A percentile compares a stretch with the other conserved stretches of the same genome.
Conservation (phyloP, 257 asterid species). For the Solanum chilense region DNA sequence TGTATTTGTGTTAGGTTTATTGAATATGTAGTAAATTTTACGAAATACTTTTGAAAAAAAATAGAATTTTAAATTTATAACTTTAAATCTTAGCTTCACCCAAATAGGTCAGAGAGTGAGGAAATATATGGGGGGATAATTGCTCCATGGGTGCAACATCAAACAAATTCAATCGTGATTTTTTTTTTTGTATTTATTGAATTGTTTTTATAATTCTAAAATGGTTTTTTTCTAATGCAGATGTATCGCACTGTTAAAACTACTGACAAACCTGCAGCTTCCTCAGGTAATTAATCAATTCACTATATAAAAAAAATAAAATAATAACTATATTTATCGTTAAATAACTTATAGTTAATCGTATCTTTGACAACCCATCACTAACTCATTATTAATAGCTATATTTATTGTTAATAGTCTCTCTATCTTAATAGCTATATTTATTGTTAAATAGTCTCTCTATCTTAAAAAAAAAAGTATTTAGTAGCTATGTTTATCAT, state of each 20-base stretch:
- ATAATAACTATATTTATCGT: not conserved
- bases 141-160: too few species aligned
- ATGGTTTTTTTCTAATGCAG: constrained; percentile 37
- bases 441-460: too few species aligned
- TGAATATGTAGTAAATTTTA: not conserved
- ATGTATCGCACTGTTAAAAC: constrained; percentile 92
- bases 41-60: not conserved
- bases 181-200: not conserved
- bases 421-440: too few species aligned
- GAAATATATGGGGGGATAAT: not conserved
- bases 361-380: not conserved
- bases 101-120: not conserved
- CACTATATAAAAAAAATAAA: not conserved
- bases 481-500: too few species aligned
- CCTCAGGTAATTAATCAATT: constrained; percentile 37
- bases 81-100: not conserved
- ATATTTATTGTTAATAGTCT: too few species aligned
- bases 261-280: constrained; percentile 63
- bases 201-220: not conserved
- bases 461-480: too few species aligned
- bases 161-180: too few species aligned
- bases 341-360: not conserved
- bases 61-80: not conserved
- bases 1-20: not conserved
- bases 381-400: not conserved